Conservation (phyloP, 768 basidiomycete species). For the Phallus indusiatus region DNA sequence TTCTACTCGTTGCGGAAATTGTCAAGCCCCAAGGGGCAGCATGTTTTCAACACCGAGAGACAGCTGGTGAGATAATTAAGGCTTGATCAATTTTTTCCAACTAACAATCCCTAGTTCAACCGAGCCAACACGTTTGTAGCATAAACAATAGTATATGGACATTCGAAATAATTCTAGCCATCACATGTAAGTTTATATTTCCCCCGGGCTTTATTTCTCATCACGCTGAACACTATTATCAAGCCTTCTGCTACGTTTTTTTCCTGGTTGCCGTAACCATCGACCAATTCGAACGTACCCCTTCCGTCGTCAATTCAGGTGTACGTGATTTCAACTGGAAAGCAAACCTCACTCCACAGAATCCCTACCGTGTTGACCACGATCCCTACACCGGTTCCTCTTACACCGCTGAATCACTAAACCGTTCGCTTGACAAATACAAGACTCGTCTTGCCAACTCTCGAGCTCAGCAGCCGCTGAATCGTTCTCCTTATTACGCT, state of each 20-base stretch:
- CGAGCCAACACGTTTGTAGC: not conserved
- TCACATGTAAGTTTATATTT: not conserved
- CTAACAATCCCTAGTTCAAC: not conserved
- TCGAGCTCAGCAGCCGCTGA: too few species aligned
- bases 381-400: not conserved
- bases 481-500: too few species aligned
- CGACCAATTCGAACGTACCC: not conserved
- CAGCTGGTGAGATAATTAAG: not conserved
- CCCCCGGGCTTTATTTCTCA: not conserved
- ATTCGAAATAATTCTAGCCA: not conserved
- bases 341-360: not conserved
- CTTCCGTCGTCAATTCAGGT: not conserved
- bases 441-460: too few species aligned
- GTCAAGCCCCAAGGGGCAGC: not conserved
- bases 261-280: not conserved
- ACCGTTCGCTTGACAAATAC: too few species aligned
- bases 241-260: not conserved
- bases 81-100: not conserved
- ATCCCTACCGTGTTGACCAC: not conserved
- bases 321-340: constrained; percentile 5
- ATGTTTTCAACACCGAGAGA: not conserved
- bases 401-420: too few species aligned
- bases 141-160: not conserved
- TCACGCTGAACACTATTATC: not conserved
- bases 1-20: too few species aligned